Base-by-base conservation (phyloP, 2,329 filamentous ascomycete species). In the Fusarium neocosmosporiellum region DNA sequence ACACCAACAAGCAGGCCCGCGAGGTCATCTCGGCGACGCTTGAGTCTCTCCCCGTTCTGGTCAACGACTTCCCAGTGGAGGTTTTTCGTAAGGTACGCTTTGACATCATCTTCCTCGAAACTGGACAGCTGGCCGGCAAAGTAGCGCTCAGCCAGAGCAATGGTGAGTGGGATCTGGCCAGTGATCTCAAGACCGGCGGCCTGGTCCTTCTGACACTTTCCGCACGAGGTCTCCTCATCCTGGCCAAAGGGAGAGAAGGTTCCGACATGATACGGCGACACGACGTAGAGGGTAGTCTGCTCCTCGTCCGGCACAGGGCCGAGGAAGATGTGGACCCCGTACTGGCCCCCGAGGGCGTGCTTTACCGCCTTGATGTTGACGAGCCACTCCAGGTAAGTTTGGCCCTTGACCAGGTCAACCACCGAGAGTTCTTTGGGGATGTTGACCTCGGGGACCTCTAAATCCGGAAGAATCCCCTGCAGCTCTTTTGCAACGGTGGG, bases 301-400 rank as follows among this genome's bases (percentile, higher is more conserved):
- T 63, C 61, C 13, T 63, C 36, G 5, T 33, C 27, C 3, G 61
- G 50, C 9, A 63, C 53, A 8, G 10, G 20, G 20, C 59, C 64
- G n/a, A 66, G 37, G 29, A 66, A 66, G 58, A 63, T 22, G 22
- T 66, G 59, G 11, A 66, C 64, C 5, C 43, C 36, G 24, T 66
- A 66, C 55, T 36, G 22, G 5, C 64, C 63, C 13, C 39, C 39
- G 0, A 65, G 55, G 8, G 54, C 34, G 18, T 65, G 63, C 55
- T 65, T 65, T 7, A 37, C 39, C 20, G 63, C 63, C 27, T 65
- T 59, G 63, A 65, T 65, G 31, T 65, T 60, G 55, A 65, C 18
- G 31, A 65, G 63, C 63, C 63, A 65, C 43, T 65, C 63, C 2
- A 65, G 24, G 27, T 65, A 65, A n/a, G 22, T 65, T 8, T 65